Evolutionary conservation across 1,139 yeast genomes (phyloP), one percentile per base, ranked within the genome.

Genomic region (Kodamaea anthophila): DNA sequence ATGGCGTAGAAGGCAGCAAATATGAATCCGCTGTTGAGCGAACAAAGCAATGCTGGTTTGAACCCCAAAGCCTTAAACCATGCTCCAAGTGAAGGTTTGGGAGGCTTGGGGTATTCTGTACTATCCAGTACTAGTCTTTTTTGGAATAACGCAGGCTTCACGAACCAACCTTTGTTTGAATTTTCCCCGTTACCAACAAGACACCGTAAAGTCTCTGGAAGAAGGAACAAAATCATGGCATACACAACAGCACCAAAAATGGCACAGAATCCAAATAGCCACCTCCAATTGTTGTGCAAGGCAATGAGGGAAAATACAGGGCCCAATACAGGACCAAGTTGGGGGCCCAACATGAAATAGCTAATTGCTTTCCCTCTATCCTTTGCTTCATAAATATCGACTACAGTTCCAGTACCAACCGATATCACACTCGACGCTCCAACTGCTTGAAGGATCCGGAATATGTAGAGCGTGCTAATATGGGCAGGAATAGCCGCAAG

Each of bases 291-390:
- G 3, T 54, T 53, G 24, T 52, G 41, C 0, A 60, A 53, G 2
- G 65, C 52, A 44, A 55, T 42, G 2, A 65, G 55, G 14, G 74
- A 63, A 13, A 73, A 43, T 7, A 73, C 50, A 0, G 79, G 80
- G 0, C 79, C 81, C 9, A 74, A 28, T 3, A 74, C 58, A 1
- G 81, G 80, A 0, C 80, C 81, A 36, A 72, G 41, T 38, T 73
- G 77, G 0, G 80, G 80, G 0, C 81, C 81, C 44, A 73, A 42
- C 77, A 74, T 72, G 35, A 71, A 73, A 34, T 65, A 60, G 0
- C 77, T 67, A 15, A 74, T 68, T 1, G 68, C 67, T 32, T 59
- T 68, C 0, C 70, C 80, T 39, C 80, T 53, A 26, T 58, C 39
- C 32, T 55, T 59, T 3, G 77, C 75, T 16, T 65, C 64, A 5